Percentiles rank a stretch among this genome's conserved stretches.
Conservation (phyloP, 2,329 filamentous ascomycete genomes). For the Teratosphaeria nubilosa region DNA sequence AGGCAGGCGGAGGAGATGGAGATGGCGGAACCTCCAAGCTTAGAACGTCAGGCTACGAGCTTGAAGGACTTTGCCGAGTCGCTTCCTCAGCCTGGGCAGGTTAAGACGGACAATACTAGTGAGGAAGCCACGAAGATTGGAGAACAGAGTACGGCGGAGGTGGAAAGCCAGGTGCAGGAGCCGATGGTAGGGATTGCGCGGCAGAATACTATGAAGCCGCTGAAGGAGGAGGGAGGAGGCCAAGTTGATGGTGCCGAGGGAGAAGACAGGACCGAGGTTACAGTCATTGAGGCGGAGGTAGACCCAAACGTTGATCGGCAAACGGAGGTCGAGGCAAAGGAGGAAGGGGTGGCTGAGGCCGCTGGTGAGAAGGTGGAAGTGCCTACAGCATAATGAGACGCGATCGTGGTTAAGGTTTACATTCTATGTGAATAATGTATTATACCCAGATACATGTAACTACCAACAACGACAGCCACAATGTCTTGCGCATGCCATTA, state of each 20-base stretch:
- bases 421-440: background rate
- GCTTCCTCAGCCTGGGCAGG: constrained; percentile 6
- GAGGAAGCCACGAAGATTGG: constrained; percentile 3
- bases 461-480: too few relatives aligned
- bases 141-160: constrained; percentile 4
- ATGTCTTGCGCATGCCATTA: too few relatives aligned
- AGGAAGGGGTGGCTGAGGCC: too few relatives aligned
- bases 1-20: background rate
- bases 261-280: background rate
- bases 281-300: background rate
- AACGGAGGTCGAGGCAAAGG: background rate
- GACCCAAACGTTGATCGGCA: background rate
- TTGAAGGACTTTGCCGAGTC: constrained; percentile 9
- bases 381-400: background rate
- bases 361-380: background rate
- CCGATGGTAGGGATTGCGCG: constrained; percentile 5
- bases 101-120: constrained; percentile 5
- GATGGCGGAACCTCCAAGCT: constrained; percentile 2
- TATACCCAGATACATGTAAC: background rate
- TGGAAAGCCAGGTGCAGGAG: constrained; percentile 1
- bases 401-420: background rate
- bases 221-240: constrained; percentile 11
- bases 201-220: constrained; percentile 12
- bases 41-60: constrained; percentile 18
- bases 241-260: constrained; percentile 13